These are phyloP conservation scores for Penicillium glabrum DNA, from an alignment of 2,329 filamentous ascomycete species.

Conservation along the genomic window DNA sequence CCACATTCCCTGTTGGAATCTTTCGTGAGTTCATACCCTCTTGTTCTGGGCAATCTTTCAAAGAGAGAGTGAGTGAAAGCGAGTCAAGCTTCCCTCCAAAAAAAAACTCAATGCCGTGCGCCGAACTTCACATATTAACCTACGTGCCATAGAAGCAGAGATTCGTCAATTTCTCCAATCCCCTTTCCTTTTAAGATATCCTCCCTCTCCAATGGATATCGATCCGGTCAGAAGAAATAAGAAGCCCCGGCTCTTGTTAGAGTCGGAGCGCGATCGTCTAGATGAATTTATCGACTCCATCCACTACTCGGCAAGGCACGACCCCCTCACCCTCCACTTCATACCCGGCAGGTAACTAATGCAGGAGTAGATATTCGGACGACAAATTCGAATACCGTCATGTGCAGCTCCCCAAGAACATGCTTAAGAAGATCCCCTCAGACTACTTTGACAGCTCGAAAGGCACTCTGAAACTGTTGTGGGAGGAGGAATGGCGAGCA, in stretches of 20 bases:
- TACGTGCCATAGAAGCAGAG: not conserved
- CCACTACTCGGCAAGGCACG: conserved; percentile 84
- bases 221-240: conserved; percentile 85
- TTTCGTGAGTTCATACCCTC: not conserved
- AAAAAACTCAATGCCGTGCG: not conserved
- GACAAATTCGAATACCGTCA: conserved; percentile 94
- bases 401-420: conserved; percentile 94
- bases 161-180: not conserved
- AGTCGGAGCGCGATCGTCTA: conserved; percentile 76
- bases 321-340: not conserved
- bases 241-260: conserved; percentile 74
- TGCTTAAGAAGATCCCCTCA: conserved; percentile 95
- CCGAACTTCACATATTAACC: not conserved
- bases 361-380: conserved; percentile 75
- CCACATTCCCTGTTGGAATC: not conserved
- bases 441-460: conserved; percentile 88
- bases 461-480: conserved; percentile 91
- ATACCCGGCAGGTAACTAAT: conserved; percentile 13
- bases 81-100: not conserved
- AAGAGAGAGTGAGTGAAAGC: not conserved
- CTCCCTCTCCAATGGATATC: conserved; percentile 50
- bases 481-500: conserved; percentile 98
- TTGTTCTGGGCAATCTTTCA: not conserved
- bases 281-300: conserved; percentile 93
- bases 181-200: not conserved